These are phyloP conservation scores for Rubus idaeus DNA, from an alignment of 306 rosid genomes.

Conservation along the genomic window DNA sequence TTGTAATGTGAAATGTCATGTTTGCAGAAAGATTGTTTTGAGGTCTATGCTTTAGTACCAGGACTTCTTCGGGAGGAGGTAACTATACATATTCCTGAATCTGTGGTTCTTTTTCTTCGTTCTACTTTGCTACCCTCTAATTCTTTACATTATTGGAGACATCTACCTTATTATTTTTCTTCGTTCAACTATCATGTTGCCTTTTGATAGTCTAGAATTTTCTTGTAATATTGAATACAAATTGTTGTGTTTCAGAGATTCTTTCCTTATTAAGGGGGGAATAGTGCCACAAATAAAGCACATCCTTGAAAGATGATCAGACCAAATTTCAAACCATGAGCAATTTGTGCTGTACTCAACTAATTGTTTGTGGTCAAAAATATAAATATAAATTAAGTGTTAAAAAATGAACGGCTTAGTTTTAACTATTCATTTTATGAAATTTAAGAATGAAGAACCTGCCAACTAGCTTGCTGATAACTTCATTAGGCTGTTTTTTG, in stretches of 20 bases:
- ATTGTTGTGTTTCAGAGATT: background rate
- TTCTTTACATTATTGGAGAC: background rate
- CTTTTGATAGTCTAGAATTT: background rate
- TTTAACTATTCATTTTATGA: background rate
- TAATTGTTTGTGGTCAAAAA: background rate
- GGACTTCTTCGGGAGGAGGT: conserved; percentile 99
- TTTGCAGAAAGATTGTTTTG: conserved; percentile 93
- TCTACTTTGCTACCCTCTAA: background rate
- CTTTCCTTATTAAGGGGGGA: background rate
- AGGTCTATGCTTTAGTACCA: conserved; percentile 96
- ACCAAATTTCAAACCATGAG: background rate
- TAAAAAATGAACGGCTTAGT: background rate
- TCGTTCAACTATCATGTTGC: background rate
- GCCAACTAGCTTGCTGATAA: conserved; percentile 4
- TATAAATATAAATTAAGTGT: too few species aligned
- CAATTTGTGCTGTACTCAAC: background rate
- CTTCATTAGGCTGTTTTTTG: background rate
- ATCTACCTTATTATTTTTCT: background rate
- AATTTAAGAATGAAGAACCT: background rate
- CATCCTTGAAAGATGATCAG: background rate
- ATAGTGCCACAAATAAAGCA: background rate
- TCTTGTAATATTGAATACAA: background rate
- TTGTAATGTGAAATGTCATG: conserved; percentile 20
- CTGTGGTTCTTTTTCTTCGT: background rate
- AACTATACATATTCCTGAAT: conserved; percentile 21